These are phyloP conservation scores for Phytophthora sansomeana DNA, from an alignment of 352 stramenopile species.

Conservation along the genomic window DNA sequence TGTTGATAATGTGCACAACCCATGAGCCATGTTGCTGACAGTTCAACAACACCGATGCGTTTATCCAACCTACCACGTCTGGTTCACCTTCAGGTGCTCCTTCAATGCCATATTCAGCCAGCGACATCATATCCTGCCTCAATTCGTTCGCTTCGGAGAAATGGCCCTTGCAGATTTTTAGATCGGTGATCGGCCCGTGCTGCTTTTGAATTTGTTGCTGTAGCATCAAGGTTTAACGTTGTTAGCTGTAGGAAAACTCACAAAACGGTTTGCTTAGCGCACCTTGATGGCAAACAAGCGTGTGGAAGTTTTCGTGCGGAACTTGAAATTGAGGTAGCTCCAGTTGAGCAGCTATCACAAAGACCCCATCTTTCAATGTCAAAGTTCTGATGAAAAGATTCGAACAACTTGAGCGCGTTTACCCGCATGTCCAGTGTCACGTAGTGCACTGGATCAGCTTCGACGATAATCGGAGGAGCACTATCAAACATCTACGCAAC, in stretches of 20 bases:
- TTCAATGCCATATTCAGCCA: slow-evolving; percentile 61
- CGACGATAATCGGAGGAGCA: slow-evolving; percentile 44
- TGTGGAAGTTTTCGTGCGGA: slow-evolving; percentile 58
- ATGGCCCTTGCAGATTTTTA: slow-evolving; percentile 68
- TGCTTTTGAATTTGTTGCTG: slow-evolving; percentile 64
- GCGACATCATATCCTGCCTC: slow-evolving; percentile 53
- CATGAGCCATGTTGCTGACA: background rate
- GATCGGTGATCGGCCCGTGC: slow-evolving; percentile 56
- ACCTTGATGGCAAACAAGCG: slow-evolving; percentile 63
- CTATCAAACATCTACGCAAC: slow-evolving; percentile 40
- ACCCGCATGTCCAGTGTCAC: slow-evolving; percentile 70
- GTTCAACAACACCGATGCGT: background rate
- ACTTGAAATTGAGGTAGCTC: slow-evolving; percentile 71
- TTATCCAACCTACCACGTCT: slow-evolving; percentile 37
- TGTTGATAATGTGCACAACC: slow-evolving; percentile 19
- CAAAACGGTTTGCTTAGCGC: background rate
- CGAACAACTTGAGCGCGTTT: background rate
- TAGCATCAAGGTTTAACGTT: background rate
- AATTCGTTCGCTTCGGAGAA: slow-evolving; percentile 68
- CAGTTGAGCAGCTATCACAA: slow-evolving; percentile 59
- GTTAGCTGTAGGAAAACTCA: background rate
- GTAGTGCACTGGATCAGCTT: slow-evolving; percentile 49
- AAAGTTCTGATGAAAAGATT: background rate
- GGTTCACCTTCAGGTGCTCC: slow-evolving; percentile 49
- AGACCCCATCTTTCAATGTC: background rate